Evolutionary conservation across 2,329 filamentous ascomycete genomes (phyloP), one percentile per base, ranked within the genome.

Genomic region (Aspergillus uvarum): DNA sequence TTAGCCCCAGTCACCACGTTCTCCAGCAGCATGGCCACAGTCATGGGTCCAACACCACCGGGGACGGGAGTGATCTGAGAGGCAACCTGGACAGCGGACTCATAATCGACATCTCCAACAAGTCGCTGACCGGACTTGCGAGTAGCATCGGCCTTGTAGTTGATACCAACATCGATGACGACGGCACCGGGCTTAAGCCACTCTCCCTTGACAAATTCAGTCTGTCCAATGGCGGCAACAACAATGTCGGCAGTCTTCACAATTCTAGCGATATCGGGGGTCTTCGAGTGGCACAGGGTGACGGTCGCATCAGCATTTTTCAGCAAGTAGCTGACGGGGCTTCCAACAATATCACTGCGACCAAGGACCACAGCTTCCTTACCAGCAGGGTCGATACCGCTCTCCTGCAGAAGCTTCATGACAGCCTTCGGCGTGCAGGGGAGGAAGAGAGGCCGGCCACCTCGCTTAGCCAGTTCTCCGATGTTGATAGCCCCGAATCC

Each of bases 361-460:
- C 95, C 95, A 53, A 99, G 82, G 16, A 99, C 94, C 2, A 98
- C 94, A 35, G 95, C 95, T 68, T 94, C 89, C 83, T 98, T 98
- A 68, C 95, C 95, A 56, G 85, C 85, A 56, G 95, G 82, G 58
- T 96, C 86, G 47, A 99, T 86, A 7, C 92, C 93, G 21, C 89
- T 87, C 76, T 95, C 91, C 74, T 91, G 79, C 60, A 99, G 82
- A 67, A 99, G 83, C 47, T 91, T 90, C 93, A 99, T 98, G 72
- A 97, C 91, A 72, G 95, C 95, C 81, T 97, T 94, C 55, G 95
- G 95, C 1, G 95, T 99, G 83, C 95, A 99, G 51, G 95, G 95
- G 48, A 90, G 86, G 79, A 99, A 99, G 63, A 91, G 83, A 51
- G 95, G 95, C 66, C 85, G 86, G 49, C 95, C 95, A 54, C 95